A percentile compares a stretch with the other conserved stretches of the same genome.
phyloP scores from a whole-genome alignment of 768 basidiomycete species.

The Leccinellum rugosiceps region DNA sequence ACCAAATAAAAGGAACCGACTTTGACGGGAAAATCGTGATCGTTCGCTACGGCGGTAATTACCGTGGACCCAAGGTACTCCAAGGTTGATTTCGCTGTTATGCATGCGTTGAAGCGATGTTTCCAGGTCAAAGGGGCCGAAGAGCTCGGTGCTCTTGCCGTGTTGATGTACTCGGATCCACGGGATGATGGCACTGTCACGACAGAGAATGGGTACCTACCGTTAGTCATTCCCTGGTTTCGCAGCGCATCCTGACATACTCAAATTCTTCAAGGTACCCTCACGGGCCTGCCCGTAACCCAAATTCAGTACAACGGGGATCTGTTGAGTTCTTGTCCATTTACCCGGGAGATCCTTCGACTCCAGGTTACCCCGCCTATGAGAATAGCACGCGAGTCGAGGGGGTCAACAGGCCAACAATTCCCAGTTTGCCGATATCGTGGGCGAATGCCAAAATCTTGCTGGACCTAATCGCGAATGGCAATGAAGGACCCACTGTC shows the following conservation, averaged over 20 bases:
- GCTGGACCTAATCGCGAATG: conserved; percentile 43
- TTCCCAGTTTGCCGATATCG: conserved; percentile 86
- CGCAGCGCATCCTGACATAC: accelerated
- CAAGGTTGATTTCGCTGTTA: not conserved
- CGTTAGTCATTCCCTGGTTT: conserved; percentile 15
- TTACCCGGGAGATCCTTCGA: conserved; percentile 79
- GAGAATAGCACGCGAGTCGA: conserved; percentile 66
- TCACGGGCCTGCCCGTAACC: conserved; percentile 83
- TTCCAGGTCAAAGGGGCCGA: conserved; percentile 76
- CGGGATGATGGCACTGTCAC: conserved; percentile 85
- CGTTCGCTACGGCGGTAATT: conserved; percentile 70
- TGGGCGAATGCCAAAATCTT: conserved; percentile 79
- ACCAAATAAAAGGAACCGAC: conserved; percentile 28
- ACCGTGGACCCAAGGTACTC: conserved; percentile 82
- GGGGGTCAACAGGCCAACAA: conserved; percentile 61
- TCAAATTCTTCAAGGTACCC: conserved; percentile 37
- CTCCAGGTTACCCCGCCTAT: conserved; percentile 87
- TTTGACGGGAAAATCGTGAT: conserved; percentile 78
- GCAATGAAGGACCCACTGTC: conserved; percentile 37
- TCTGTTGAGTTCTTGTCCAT: conserved; percentile 69
- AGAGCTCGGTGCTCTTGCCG: conserved; percentile 79
- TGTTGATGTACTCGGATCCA: conserved; percentile 87
- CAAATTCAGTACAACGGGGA: conserved; percentile 80
- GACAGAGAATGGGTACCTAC: conserved; percentile 68
- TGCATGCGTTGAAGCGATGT: not conserved